These are phyloP conservation scores for Syzygium grande DNA, from an alignment of 345 rosid genomes.

Conservation along the genomic window DNA sequence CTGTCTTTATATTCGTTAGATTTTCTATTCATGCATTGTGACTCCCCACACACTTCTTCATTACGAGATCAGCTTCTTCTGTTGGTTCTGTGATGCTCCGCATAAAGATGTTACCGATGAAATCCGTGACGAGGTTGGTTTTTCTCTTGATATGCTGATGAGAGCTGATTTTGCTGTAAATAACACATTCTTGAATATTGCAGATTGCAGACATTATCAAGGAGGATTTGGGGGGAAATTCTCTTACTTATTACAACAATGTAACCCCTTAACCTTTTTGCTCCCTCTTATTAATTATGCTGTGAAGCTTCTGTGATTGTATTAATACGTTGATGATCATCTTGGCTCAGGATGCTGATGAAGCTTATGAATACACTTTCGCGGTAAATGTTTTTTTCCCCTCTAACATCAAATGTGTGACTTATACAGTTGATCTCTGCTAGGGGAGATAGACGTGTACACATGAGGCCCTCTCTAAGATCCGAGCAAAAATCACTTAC, in stretches of 20 bases:
- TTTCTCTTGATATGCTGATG: not conserved
- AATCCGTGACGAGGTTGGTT: slow-evolving; percentile 8
- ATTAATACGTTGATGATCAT: not conserved
- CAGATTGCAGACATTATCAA: slow-evolving; percentile 85
- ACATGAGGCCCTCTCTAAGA: not conserved
- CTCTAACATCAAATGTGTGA: not conserved
- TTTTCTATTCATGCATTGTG: not conserved
- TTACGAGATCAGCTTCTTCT: slow-evolving; percentile 57
- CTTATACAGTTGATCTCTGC: not conserved
- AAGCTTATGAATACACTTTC: slow-evolving; percentile 21
- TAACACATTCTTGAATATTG: not conserved
- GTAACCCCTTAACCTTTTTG: slow-evolving; percentile 18
- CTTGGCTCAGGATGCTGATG: slow-evolving; percentile 45
- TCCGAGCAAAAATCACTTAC: not conserved
- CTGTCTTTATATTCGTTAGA: not conserved
- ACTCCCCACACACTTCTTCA: not conserved
- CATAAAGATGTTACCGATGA: slow-evolving; percentile 49
- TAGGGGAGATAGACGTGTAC: not conserved
- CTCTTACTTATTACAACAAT: slow-evolving; percentile 57
- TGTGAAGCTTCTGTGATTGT: not conserved
- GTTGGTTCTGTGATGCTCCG: slow-evolving; percentile 60
- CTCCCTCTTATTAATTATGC: not conserved
- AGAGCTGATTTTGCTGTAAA: not conserved
- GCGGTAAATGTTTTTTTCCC: slow-evolving; percentile 10
- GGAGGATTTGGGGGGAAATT: slow-evolving; percentile 84